Evolutionary conservation across 805 yeast species (phyloP).

Genomic region (Saccharomycopsis sp.): DNA sequence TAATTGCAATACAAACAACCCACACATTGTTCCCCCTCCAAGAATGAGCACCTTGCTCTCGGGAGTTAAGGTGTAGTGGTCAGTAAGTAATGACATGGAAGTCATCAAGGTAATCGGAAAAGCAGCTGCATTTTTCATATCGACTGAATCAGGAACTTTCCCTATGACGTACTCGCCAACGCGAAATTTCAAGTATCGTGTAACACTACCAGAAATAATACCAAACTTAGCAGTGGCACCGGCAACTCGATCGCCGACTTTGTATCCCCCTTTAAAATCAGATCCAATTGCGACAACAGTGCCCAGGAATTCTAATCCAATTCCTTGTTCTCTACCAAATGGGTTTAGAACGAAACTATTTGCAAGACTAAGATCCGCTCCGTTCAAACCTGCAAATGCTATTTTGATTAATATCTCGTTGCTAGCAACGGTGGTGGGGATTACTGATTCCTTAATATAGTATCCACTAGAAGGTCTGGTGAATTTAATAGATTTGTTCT

Average conservation of each 20-base stretch:
- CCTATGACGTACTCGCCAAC: constrained; percentile 42
- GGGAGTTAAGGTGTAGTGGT: no score
- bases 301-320: constrained; percentile 69
- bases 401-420: constrained; percentile 50
- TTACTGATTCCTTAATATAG: no score
- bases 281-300: constrained; percentile 47
- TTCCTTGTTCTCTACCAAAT: constrained; percentile 47
- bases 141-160: constrained; percentile 39
- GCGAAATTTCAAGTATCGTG: constrained; percentile 47
- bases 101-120: constrained; percentile 58
- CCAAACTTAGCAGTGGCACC: constrained; percentile 46
- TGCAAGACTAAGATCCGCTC: constrained; percentile 55
- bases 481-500: no score
- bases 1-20: constrained; percentile 51
- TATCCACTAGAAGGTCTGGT: no score
- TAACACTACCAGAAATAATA: constrained; percentile 48
- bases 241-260: constrained; percentile 54
- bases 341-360: constrained; percentile 39
- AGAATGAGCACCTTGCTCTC: constrained; percentile 50
- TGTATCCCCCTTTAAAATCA: constrained; percentile 28
- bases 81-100: constrained; percentile 40
- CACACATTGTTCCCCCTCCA: constrained; percentile 78
- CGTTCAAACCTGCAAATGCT: constrained; percentile 53
- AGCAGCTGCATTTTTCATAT: constrained; percentile 52
- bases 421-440: no score